A percentile compares a stretch with the other conserved stretches of the same genome.
Evolutionary conservation across 768 basidiomycete genomes (phyloP).

Genomic region (Infundibulicybe gibba): DNA sequence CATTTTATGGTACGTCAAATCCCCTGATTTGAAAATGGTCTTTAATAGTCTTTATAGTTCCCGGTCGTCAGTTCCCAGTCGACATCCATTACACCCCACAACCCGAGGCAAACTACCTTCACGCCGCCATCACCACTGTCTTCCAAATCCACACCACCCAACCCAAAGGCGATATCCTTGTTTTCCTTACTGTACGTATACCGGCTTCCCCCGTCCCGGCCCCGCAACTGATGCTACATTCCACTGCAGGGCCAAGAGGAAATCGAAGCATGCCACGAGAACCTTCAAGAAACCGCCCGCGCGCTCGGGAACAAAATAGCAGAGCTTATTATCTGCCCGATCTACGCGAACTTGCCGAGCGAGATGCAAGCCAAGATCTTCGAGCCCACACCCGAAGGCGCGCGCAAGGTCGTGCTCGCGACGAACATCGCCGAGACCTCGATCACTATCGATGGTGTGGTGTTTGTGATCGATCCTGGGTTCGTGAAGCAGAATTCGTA

Average conservation of each 20-base stretch:
- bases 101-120: constrained; percentile 98
- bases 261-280: constrained; percentile 97
- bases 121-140: constrained; percentile 97
- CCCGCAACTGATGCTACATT: constrained; percentile 1
- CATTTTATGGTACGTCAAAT: constrained; percentile 87
- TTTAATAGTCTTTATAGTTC: constrained; percentile 75
- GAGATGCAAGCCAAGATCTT: constrained; percentile 99
- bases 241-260: constrained; percentile 88
- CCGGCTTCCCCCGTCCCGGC: neutral
- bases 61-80: constrained; percentile 95
- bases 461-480: constrained; percentile 98
- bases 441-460: constrained; percentile 98
- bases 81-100: constrained; percentile 99
- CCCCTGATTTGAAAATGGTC: too few species aligned
- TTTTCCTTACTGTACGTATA: constrained; percentile 84
- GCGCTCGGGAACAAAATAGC: constrained; percentile 94
- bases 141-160: constrained; percentile 95
- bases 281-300: constrained; percentile 90
- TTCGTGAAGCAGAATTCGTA: constrained; percentile 99
- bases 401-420: constrained; percentile 95
- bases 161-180: constrained; percentile 91
- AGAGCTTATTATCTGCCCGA: constrained; percentile 94
- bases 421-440: constrained; percentile 99
- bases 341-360: constrained; percentile 98
- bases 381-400: constrained; percentile 95